phyloP scores from a whole-genome alignment of 257 asterid species.

The Solanum bukasovii region DNA sequence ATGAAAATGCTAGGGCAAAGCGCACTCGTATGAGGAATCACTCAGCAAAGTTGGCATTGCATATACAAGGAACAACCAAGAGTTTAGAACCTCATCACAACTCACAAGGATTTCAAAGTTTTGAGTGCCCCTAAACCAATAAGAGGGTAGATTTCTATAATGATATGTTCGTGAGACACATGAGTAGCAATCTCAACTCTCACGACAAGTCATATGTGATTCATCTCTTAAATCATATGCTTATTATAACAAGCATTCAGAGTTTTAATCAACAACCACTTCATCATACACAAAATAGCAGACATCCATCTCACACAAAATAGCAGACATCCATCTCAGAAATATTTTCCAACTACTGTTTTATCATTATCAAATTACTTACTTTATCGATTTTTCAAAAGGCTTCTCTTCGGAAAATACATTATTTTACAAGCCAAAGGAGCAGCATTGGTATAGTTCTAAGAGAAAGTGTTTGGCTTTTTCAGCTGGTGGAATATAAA shows the following conservation, averaged over 20 bases:
- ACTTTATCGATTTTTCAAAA: background rate
- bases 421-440: background rate
- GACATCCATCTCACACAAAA: background rate
- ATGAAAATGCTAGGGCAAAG: background rate
- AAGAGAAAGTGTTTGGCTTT: background rate
- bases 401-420: background rate
- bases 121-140: background rate
- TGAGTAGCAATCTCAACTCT: background rate
- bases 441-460: background rate
- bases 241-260: background rate
- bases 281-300: background rate
- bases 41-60: background rate
- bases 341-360: background rate
- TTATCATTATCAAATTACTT: background rate
- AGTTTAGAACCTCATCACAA: background rate
- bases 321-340: background rate
- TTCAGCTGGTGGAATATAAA: background rate
- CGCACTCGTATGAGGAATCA: background rate
- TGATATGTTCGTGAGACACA: background rate
- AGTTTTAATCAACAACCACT: background rate
- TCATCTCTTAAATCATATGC: background rate
- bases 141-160: background rate
- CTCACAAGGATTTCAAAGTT: background rate
- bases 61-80: background rate
- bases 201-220: background rate